phyloP scores from a whole-genome alignment of 257 asterid species.

The Datura wrightii region DNA sequence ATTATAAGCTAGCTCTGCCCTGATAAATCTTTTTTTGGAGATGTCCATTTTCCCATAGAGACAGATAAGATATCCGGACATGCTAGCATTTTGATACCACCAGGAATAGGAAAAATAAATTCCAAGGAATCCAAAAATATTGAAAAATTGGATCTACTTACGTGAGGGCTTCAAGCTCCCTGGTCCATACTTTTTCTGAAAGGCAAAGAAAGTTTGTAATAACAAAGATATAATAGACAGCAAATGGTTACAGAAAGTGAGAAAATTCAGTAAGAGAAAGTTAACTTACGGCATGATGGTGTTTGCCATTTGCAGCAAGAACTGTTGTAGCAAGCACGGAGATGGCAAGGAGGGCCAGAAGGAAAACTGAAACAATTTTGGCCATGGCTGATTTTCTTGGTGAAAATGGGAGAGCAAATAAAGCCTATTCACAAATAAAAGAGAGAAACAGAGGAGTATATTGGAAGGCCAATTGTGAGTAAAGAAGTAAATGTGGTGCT shows the following conservation, averaged over 20 bases:
- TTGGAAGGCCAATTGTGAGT: neutral
- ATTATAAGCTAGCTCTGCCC: neutral
- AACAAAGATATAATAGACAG: neutral
- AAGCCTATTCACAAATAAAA: neutral
- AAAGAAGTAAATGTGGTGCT: neutral
- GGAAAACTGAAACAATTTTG: constrained; percentile 41
- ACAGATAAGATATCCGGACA: too few relatives aligned
- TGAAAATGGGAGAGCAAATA: neutral
- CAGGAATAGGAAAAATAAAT: too few relatives aligned
- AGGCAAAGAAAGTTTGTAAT: neutral
- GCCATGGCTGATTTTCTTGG: constrained; percentile 44
- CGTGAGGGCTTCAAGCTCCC: constrained; percentile 39
- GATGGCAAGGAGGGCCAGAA: constrained; percentile 49
- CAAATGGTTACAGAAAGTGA: neutral
- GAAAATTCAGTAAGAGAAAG: neutral
- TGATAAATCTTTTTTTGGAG: too few relatives aligned
- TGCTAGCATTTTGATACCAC: too few relatives aligned
- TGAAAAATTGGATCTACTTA: too few relatives aligned
- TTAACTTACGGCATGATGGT: constrained; percentile 43
- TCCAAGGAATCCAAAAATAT: too few relatives aligned
- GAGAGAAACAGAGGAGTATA: neutral
- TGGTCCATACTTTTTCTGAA: constrained; percentile 42
- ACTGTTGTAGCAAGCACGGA: constrained; percentile 40
- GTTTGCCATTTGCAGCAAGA: constrained; percentile 41
- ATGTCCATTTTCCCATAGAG: too few relatives aligned